Conservation (phyloP, 2,329 filamentous ascomycete genomes). For the Uncinocarpus reesii region DNA sequence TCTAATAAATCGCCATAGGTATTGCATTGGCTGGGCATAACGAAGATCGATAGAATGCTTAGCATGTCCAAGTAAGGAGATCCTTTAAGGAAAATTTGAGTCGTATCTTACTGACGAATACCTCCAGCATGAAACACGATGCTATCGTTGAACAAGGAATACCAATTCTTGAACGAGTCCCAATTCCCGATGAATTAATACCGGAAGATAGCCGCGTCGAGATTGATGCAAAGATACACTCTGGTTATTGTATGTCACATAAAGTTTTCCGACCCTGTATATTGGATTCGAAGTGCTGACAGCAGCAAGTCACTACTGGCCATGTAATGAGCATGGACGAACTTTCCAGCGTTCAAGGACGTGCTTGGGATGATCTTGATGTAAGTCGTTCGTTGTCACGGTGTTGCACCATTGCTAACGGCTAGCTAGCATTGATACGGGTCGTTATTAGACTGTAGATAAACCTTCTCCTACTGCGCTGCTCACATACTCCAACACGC, state of each 20-base stretch:
- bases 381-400: constrained; percentile 14
- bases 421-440: constrained; percentile 1
- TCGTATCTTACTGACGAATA: constrained; percentile 1
- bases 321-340: constrained; percentile 77
- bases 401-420: constrained; percentile 1
- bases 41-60: constrained; percentile 96
- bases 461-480: not conserved
- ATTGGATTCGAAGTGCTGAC: constrained; percentile 44
- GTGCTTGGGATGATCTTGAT: constrained; percentile 63
- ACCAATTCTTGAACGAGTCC: constrained; percentile 78
- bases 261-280: constrained; percentile 51
- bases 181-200: constrained; percentile 87
- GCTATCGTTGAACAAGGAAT: constrained; percentile 44
- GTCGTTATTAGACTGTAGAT: not conserved
- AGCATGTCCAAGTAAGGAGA: constrained; percentile 82
- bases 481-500: too few species aligned
- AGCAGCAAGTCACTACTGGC: constrained; percentile 61
- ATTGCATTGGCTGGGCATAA: constrained; percentile 94
- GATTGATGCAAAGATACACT: constrained; percentile 96
- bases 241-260: constrained; percentile 48
- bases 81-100: not conserved
- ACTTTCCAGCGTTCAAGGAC: constrained; percentile 68
- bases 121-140: constrained; percentile 40
- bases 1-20: constrained; percentile 40
- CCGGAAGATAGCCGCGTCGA: constrained; percentile 93